Conservation (phyloP, 2,329 filamentous ascomycete species). For the Triangularia setosa region DNA sequence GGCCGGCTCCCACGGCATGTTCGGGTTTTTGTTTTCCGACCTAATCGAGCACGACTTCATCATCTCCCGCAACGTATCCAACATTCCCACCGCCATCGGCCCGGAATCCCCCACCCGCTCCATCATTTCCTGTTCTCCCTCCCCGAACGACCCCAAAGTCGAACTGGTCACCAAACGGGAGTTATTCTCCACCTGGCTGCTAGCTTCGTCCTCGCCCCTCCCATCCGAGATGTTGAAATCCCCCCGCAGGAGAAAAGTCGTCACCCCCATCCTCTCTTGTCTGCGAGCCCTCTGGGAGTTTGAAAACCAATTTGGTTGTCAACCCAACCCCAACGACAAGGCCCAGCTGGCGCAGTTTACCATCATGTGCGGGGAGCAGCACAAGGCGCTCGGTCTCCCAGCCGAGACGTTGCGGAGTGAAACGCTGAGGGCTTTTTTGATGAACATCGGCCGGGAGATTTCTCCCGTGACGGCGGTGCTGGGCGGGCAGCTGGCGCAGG, state of each 20-base stretch:
- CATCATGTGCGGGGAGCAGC: conserved; percentile 69
- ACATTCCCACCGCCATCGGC: conserved; percentile 57
- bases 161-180: conserved; percentile 92
- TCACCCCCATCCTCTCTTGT: conserved; percentile 82
- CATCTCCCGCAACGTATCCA: conserved; percentile 79
- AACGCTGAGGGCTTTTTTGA: conserved; percentile 77
- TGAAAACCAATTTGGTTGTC: conserved; percentile 52
- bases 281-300: conserved; percentile 90
- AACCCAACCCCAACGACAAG: conserved; percentile 51
- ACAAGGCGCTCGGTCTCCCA: conserved; percentile 69
- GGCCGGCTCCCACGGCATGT: conserved; percentile 80
- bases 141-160: conserved; percentile 60
- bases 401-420: conserved; percentile 63
- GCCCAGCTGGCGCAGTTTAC: conserved; percentile 75
- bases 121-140: conserved; percentile 67
- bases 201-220: conserved; percentile 73
- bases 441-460: conserved; percentile 80
- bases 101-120: conserved; percentile 75
- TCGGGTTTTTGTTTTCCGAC: conserved; percentile 93
- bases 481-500: conserved; percentile 86
- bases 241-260: conserved; percentile 64
- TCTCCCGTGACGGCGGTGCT: conserved; percentile 84
- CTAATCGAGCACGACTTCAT: conserved; percentile 87
- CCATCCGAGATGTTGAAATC: conserved; percentile 65
- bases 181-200: conserved; percentile 78